Base-by-base conservation (phyloP, 345 rosid genomes). In the Eucalyptus pauciflora region DNA sequence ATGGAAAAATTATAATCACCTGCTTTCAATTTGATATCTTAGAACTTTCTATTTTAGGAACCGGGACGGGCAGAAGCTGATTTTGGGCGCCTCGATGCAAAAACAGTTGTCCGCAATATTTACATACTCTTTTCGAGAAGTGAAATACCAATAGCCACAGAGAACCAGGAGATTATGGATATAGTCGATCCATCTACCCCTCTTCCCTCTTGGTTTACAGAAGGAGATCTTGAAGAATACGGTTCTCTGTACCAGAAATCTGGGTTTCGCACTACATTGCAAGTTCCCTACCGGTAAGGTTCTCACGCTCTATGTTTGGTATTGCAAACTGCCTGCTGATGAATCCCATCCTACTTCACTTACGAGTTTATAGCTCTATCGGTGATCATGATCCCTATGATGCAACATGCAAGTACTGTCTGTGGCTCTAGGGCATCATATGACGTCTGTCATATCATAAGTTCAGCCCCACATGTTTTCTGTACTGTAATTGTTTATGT, bases 111-210 rank as follows among this genome's bases (percentile, higher is more conserved):
- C 7, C 88, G 5, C 43, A 48, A 5, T 92, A 94, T 95, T 3
- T 94, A 94, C 89, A 91, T 92, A 52, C 92, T 94, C 50, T 95
- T 94, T 92, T 92, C 97, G 7, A 89, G 92, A 83, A 92, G 92
- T 79, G 96, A 94, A 60, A 88, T 93, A 85, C 96, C 97, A 33
- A 93, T 93, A 31, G 96, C 96, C 16, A 86, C 91, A 5, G 95
- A 92, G 87, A 93, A 91, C 88, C 93, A 94, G 89, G 96, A 94
- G 93, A 86, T 95, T 88, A 92, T 94, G 95, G 97, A 93, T 91
- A 60, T 94, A 89, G 95, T 91, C 37, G 95, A 93, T 16, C 89
- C 92, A 37, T 92, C 95, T 51, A 90, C 93, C 86, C 94, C 96
- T 88, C 94, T 94, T 48, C 95, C 95, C 3, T 89, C 93, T 51